phyloP scores from a whole-genome alignment of 176 grass and related monocot species.

The Thinopyrum elongatum region DNA sequence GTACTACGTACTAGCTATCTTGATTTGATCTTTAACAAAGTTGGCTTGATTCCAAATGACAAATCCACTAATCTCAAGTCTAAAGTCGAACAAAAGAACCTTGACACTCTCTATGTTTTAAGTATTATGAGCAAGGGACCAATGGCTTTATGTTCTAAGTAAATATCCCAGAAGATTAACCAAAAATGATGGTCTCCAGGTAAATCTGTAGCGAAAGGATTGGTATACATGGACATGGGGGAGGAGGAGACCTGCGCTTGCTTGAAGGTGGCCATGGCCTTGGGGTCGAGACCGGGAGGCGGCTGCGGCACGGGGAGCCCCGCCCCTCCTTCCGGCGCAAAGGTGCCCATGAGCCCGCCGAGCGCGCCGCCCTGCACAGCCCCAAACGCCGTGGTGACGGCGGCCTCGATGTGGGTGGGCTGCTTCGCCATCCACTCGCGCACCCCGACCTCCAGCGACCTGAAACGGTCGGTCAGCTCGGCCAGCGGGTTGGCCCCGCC shows the following conservation, averaged over 20 bases:
- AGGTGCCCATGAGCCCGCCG: slow-evolving; percentile 78
- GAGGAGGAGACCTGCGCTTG: slow-evolving; percentile 60
- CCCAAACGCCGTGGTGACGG: slow-evolving; percentile 58
- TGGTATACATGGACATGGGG: not conserved
- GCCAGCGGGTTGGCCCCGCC: slow-evolving; percentile 57
- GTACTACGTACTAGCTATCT: not conserved
- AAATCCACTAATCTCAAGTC: not conserved
- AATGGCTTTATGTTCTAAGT: not conserved
- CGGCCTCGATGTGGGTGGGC: slow-evolving; percentile 72
- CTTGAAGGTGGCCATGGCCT: slow-evolving; percentile 60
- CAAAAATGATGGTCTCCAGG: not conserved
- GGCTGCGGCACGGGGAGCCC: slow-evolving; percentile 36
- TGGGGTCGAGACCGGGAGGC: slow-evolving; percentile 46
- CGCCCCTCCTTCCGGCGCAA: slow-evolving; percentile 46
- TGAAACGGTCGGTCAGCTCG: slow-evolving; percentile 48
- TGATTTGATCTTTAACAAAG: slow-evolving; percentile 36
- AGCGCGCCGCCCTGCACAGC: slow-evolving; percentile 79
- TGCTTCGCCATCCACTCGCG: slow-evolving; percentile 76
- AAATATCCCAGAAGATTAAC: not conserved
- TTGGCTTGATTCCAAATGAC: slow-evolving; percentile 11
- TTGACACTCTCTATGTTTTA: not conserved
- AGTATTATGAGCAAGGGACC: not conserved
- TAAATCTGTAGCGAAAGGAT: not conserved
- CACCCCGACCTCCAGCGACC: slow-evolving; percentile 56
- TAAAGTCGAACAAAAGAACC: slow-evolving; percentile 15